phyloP scores from a whole-genome alignment of 306 rosid species.

The Potentilla sterilis region DNA sequence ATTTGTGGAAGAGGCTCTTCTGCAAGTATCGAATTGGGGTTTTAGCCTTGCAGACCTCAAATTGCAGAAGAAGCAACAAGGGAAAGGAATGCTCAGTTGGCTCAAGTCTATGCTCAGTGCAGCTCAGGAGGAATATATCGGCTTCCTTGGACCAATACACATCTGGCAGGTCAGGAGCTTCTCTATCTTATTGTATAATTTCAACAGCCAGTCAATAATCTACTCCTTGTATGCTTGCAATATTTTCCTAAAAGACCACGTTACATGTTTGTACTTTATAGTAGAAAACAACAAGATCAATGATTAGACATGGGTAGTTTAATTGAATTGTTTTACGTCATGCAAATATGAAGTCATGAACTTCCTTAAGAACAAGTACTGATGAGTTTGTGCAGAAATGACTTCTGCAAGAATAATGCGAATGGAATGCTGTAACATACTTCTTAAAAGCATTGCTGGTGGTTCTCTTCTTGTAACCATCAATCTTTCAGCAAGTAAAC shows the following conservation, averaged over 20 bases:
- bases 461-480: slow-evolving; percentile 2
- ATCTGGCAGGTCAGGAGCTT: slow-evolving; percentile 84
- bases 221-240: neutral
- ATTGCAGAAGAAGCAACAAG: slow-evolving; percentile 64
- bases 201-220: neutral
- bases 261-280: neutral
- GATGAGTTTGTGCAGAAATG: neutral
- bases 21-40: slow-evolving; percentile 95
- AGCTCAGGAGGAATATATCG: slow-evolving; percentile 62
- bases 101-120: slow-evolving; percentile 63
- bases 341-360: neutral
- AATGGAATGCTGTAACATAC: neutral
- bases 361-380: neutral
- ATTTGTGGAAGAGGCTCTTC: slow-evolving; percentile 82
- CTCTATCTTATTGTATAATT: slow-evolving; percentile 14
- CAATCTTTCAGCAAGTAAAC: neutral
- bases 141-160: slow-evolving; percentile 96
- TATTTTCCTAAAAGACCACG: neutral
- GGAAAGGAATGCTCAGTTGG: slow-evolving; percentile 56
- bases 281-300: neutral
- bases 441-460: neutral
- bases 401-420: neutral
- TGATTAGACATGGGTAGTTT: neutral
- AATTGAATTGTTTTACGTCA: neutral
- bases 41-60: slow-evolving; percentile 87